These are phyloP conservation scores for Penicillium corylophilum DNA, from an alignment of 2,329 filamentous ascomycete genomes.

Conservation along the genomic window DNA sequence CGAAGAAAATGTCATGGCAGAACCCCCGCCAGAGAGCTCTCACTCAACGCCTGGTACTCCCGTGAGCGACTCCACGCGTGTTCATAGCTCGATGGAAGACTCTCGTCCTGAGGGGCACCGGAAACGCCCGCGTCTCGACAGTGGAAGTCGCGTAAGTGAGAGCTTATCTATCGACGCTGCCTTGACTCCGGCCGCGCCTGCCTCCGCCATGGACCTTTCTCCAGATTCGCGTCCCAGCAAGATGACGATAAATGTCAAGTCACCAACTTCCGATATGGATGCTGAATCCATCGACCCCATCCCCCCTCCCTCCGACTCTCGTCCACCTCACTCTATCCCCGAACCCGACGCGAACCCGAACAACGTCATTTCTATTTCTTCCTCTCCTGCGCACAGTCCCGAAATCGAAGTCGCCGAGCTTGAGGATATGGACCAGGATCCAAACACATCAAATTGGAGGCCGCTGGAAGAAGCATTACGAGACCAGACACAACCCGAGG, in stretches of 20 bases:
- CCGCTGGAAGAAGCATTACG: conserved; percentile 36
- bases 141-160: conserved; percentile 39
- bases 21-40: conserved; percentile 47
- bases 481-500: conserved; percentile 29
- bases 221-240: conserved; percentile 41
- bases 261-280: conserved; percentile 28
- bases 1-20: conserved; percentile 47
- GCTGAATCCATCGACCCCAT: conserved; percentile 13
- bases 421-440: conserved; percentile 51
- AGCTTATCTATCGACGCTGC: conserved; percentile 32
- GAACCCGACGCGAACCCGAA: conserved; percentile 23
- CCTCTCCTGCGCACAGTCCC: conserved; percentile 46
- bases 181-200: conserved; percentile 28
- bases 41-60: conserved; percentile 40
- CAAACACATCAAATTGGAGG: conserved; percentile 46
- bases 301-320: conserved; percentile 11
- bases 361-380: conserved; percentile 42
- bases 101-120: conserved; percentile 38
- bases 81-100: conserved; percentile 42
- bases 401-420: conserved; percentile 51
- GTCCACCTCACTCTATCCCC: conserved; percentile 13
- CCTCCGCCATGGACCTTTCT: conserved; percentile 29
- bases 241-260: conserved; percentile 51
- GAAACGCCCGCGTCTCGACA: conserved; percentile 51
- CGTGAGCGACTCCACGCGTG: conserved; percentile 31